Percentiles rank a stretch among this genome's conserved stretches.
phyloP scores from a whole-genome alignment of 2,329 filamentous ascomycete species.

The Xylaria sp. region DNA sequence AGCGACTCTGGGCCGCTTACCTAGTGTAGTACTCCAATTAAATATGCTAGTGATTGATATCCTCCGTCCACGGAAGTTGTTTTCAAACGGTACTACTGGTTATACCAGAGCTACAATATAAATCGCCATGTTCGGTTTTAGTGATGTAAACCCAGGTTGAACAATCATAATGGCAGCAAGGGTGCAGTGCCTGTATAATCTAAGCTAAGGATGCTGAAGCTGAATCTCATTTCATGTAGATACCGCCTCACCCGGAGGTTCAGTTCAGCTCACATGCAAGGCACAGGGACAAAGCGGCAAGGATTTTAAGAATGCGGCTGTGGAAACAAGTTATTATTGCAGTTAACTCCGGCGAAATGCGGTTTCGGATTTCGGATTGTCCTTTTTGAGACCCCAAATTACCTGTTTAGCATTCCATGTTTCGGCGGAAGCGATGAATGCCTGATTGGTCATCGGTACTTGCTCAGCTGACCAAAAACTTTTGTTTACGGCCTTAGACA shows the following conservation, averaged over 20 bases:
- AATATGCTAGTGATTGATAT: not conserved
- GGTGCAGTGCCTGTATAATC: too few relatives aligned
- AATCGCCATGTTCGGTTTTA: too few relatives aligned
- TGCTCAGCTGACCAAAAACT: conserved; percentile 15
- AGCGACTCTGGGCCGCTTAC: too few relatives aligned
- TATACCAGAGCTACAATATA: too few relatives aligned
- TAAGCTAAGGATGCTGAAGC: not conserved
- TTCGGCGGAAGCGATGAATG: not conserved
- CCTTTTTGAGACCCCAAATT: not conserved
- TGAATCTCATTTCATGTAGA: not conserved
- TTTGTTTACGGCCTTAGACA: not conserved
- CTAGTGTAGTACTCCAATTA: not conserved
- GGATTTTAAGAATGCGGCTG: not conserved
- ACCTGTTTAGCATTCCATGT: not conserved
- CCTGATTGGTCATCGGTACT: not conserved
- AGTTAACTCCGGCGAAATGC: not conserved
- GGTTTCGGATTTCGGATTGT: not conserved
- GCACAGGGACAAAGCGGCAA: conserved; percentile 11
- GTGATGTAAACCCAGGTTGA: too few relatives aligned
- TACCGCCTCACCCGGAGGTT: not conserved
- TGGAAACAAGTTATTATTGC: not conserved
- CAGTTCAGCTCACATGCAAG: conserved; percentile 16
- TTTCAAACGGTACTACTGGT: too few relatives aligned
- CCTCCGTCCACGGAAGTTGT: not conserved
- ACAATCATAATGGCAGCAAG: too few relatives aligned